phyloP scores from a whole-genome alignment of 176 grass and related monocot species.

The Paspalum notatum region DNA sequence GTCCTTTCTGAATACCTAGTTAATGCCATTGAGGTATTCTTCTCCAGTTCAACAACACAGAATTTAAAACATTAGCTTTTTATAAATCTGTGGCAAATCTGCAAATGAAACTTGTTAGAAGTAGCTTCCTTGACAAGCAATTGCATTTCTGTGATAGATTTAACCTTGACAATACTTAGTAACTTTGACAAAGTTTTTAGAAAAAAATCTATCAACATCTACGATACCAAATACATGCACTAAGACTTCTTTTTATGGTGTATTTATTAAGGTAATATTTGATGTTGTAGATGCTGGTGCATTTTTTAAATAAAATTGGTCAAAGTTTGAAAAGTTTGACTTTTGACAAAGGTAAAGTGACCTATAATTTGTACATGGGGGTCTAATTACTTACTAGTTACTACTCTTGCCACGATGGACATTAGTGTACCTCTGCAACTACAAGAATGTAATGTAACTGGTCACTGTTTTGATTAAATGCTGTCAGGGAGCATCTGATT shows the following conservation, averaged over 20 bases:
- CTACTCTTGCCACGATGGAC: constrained; percentile 5
- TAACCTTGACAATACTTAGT: neutral
- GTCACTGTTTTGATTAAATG: constrained; percentile 37
- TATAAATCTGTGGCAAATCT: constrained; percentile 5
- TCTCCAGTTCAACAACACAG: neutral
- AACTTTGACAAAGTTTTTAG: too few species aligned
- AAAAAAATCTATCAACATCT: too few species aligned
- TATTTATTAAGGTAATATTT: too few species aligned
- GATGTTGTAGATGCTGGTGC: too few species aligned
- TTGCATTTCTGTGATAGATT: constrained; percentile 1
- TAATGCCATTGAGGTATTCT: constrained; percentile 82
- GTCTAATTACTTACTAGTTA: neutral
- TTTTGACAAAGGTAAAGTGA: too few species aligned
- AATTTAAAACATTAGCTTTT: constrained; percentile 2
- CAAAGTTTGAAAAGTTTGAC: too few species aligned
- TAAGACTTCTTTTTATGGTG: too few species aligned
- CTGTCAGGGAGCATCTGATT: constrained; percentile 79
- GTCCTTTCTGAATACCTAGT: constrained; percentile 88
- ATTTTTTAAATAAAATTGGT: too few species aligned
- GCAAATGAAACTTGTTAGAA: constrained; percentile 15
- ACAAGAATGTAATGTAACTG: constrained; percentile 36
- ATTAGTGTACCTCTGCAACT: constrained; percentile 20
- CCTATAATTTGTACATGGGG: too few species aligned
- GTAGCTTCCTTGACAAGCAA: neutral
- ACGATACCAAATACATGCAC: too few species aligned